These are phyloP conservation scores for Ophiocordyceps australis DNA, from an alignment of 2,329 filamentous ascomycete species.

Conservation along the genomic window DNA sequence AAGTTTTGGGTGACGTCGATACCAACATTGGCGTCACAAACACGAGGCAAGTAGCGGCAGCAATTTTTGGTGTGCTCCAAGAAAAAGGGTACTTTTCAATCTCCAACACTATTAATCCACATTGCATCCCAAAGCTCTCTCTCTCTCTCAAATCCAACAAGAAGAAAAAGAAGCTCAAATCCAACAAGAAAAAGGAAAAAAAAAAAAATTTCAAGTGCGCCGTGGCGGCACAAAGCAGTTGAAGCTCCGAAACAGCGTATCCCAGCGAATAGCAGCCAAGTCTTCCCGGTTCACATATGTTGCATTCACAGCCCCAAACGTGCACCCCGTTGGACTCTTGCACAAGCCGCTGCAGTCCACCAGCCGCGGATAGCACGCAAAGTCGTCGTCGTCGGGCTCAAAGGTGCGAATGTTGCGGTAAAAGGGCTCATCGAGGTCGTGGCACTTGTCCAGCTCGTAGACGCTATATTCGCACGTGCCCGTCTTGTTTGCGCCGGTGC, in stretches of 20 bases:
- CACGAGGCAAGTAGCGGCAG: too few species aligned
- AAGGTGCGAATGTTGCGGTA: slow-evolving; percentile 26
- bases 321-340: slow-evolving; percentile 32
- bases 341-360: slow-evolving; percentile 23
- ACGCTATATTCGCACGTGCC: slow-evolving; percentile 24
- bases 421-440: slow-evolving; percentile 23
- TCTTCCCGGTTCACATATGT: slow-evolving; percentile 26
- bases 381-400: slow-evolving; percentile 27
- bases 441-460: slow-evolving; percentile 24
- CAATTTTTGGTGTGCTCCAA: too few species aligned
- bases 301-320: slow-evolving; percentile 27
- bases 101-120: too few species aligned
- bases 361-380: slow-evolving; percentile 27
- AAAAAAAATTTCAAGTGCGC: too few species aligned
- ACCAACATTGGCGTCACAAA: too few species aligned
- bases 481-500: slow-evolving; percentile 29
- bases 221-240: too few species aligned
- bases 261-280: slow-evolving; percentile 24
- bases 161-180: too few species aligned
- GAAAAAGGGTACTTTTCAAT: too few species aligned
- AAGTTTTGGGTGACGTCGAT: too few species aligned
- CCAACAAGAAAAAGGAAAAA: too few species aligned
- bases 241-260: slow-evolving; percentile 17
- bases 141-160: too few species aligned
- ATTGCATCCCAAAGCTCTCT: too few species aligned